Evolutionary conservation across 2,329 filamentous ascomycete species (phyloP).

Genomic region (Nannizzia gypsea): DNA sequence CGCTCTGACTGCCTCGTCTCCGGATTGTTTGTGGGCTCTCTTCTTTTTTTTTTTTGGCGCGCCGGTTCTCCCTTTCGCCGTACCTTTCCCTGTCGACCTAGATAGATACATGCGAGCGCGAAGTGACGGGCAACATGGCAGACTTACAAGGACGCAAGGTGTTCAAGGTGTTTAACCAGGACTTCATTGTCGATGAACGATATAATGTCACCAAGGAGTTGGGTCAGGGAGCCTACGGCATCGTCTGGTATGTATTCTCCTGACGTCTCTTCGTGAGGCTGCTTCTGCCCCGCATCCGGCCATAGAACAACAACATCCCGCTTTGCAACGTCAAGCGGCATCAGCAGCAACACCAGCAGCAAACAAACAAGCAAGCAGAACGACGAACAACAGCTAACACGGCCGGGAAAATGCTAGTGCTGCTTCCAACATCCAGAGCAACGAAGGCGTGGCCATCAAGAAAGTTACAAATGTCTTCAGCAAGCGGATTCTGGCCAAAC

Average conservation of each 20-base stretch:
- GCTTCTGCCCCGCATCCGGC: background rate
- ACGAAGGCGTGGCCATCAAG: conserved; percentile 94
- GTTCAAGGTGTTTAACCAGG: conserved; percentile 99
- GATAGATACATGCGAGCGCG: conserved; percentile 10
- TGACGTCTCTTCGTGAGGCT: background rate
- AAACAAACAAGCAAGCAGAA: background rate
- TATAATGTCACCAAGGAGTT: conserved; percentile 99
- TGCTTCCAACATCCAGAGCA: conserved; percentile 79
- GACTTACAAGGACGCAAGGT: conserved; percentile 66
- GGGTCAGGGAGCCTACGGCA: conserved; percentile 94
- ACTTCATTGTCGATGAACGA: conserved; percentile 95
- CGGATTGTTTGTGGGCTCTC: too few species aligned
- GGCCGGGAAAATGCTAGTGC: conserved; percentile 48
- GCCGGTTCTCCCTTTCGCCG: background rate
- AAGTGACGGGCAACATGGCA: conserved; percentile 35
- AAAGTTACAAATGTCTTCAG: conserved; percentile 99
- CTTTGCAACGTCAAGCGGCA: background rate
- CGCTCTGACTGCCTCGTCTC: background rate
- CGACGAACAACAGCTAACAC: conserved; percentile 11
- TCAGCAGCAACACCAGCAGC: too few species aligned
- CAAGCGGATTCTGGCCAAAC: conserved; percentile 99
- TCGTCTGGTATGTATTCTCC: conserved; percentile 64
- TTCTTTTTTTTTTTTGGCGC: background rate
- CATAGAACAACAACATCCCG: background rate
- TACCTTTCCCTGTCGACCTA: background rate